phyloP scores from a whole-genome alignment of 1,139 yeast species.

The Spencermartinsiella ligniputridi region DNA sequence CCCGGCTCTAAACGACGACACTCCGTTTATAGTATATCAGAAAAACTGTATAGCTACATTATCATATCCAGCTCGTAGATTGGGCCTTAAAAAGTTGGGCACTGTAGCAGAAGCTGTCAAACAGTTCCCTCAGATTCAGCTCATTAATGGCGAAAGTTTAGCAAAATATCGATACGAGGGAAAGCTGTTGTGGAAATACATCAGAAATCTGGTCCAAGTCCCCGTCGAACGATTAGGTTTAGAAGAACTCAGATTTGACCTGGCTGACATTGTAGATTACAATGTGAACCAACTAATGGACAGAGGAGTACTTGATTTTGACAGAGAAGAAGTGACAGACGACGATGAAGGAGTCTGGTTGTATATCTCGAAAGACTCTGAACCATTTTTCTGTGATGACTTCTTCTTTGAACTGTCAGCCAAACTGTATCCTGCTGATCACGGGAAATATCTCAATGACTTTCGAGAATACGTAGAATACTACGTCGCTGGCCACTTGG shows the following conservation, averaged over 20 bases:
- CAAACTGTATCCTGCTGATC: slow-evolving; percentile 12
- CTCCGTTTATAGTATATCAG: slow-evolving; percentile 35
- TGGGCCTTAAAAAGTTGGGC: slow-evolving; percentile 33
- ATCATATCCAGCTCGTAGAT: slow-evolving; percentile 34
- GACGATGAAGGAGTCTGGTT: slow-evolving; percentile 21
- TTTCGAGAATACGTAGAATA: slow-evolving; percentile 8
- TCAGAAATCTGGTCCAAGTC: slow-evolving; percentile 22
- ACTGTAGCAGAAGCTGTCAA: slow-evolving; percentile 24
- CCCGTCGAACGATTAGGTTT: slow-evolving; percentile 36
- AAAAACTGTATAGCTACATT: slow-evolving; percentile 34
- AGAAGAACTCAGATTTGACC: slow-evolving; percentile 36
- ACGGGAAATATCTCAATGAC: slow-evolving; percentile 9
- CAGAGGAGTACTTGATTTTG: slow-evolving; percentile 14
- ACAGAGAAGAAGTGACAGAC: slow-evolving; percentile 14
- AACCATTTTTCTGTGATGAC: slow-evolving; percentile 23
- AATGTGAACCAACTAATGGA: slow-evolving; percentile 17
- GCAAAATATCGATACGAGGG: slow-evolving; percentile 34
- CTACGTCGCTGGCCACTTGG: slow-evolving; percentile 32
- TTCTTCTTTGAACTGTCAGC: slow-evolving; percentile 31
- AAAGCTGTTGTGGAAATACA: slow-evolving; percentile 27
- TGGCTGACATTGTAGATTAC: slow-evolving; percentile 24
- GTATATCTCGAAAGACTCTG: slow-evolving; percentile 9
- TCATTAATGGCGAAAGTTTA: slow-evolving; percentile 36
- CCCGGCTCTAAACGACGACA: slow-evolving; percentile 25
- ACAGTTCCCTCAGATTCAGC: slow-evolving; percentile 26